Evolutionary conservation across 2,329 filamentous ascomycete species (phyloP), one percentile per base, ranked within the genome.

Genomic region (Aspergillus bombycis): DNA sequence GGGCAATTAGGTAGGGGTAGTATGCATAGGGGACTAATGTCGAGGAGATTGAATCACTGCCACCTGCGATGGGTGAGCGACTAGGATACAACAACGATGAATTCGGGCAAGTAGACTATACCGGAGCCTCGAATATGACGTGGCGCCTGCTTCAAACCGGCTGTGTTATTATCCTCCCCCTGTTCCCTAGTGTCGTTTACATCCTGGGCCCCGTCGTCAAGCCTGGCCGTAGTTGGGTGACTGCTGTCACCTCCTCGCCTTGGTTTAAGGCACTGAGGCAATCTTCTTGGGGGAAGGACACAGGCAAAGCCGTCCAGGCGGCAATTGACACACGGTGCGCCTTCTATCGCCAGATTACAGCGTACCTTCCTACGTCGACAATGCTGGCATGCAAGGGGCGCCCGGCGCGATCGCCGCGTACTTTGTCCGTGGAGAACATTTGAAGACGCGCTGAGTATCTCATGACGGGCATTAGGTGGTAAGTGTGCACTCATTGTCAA

Each of bases 51-150:
- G 38, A 41, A n/a, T 19, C 38, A 3, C 16, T 4, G 7, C 16
- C 1, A n/a, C 19, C 38, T 41, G 2, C 7, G 5, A n/a, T 1
- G 1, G 2, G 0, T 41, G 7, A 41, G 38, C 16, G 1, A 16
- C 16, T 41, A n/a, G 3, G 10, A 1, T 9, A 9, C 38, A n/a
- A 4, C 8, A 41, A 2, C 4, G 16, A 10, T n/a, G 9, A 9
- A 9, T 16, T 4, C 16, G 16, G 19, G 16, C 7, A 10, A 41
- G 9, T 8, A 41, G 2, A 19, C 16, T 41, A n/a, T 41, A 41
- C 38, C 19, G 16, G 38, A n/a, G 6, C 2, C 10, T 41, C 3
- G 2, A 10, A 2, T 41, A 9, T 41, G 38, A n/a, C 19, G 19
- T 10, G 8, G 38, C 7, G 38, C 38, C 19, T 16, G 38, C 38